These are phyloP conservation scores for Porphyrellus sp. DNA, from an alignment of 1,284 basidiomycete genomes.

Conservation along the genomic window DNA sequence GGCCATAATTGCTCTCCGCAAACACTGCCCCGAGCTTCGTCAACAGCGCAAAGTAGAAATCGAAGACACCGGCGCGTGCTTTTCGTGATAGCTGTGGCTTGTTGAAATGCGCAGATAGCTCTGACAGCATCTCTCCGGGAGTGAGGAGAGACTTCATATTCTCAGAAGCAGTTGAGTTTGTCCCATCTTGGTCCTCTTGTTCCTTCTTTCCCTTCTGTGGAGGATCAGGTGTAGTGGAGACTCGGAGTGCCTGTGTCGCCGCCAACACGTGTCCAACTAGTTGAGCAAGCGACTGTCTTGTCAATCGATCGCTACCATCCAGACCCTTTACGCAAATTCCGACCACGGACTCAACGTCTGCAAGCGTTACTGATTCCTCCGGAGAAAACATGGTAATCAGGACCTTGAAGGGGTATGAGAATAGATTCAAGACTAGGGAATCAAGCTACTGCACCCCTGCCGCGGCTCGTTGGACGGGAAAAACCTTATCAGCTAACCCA, in stretches of 20 bases:
- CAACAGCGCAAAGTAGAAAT: constrained; percentile 83
- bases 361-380: constrained; percentile 51
- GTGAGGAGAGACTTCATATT: constrained; percentile 72
- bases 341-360: constrained; percentile 78
- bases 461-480: constrained; percentile 83
- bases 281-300: constrained; percentile 75
- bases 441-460: constrained; percentile 56
- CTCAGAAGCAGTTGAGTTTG: constrained; percentile 51
- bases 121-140: constrained; percentile 77
- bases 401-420: constrained; percentile 43
- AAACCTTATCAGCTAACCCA: constrained; percentile 78
- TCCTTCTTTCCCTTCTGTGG: constrained; percentile 66
- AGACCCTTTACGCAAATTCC: constrained; percentile 71
- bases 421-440: neutral
- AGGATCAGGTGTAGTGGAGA: constrained; percentile 45
- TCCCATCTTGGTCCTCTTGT: constrained; percentile 52
- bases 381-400: constrained; percentile 63
- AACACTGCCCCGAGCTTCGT: constrained; percentile 74
- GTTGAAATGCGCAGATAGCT: constrained; percentile 80
- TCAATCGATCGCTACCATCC: constrained; percentile 81
- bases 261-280: constrained; percentile 84
- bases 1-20: constrained; percentile 80
- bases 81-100: constrained; percentile 66
- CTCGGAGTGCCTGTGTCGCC: constrained; percentile 76
- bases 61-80: constrained; percentile 81